Evolutionary conservation across 306 rosid species (phyloP).

Genomic region (Oxytropis ochrocephala): DNA sequence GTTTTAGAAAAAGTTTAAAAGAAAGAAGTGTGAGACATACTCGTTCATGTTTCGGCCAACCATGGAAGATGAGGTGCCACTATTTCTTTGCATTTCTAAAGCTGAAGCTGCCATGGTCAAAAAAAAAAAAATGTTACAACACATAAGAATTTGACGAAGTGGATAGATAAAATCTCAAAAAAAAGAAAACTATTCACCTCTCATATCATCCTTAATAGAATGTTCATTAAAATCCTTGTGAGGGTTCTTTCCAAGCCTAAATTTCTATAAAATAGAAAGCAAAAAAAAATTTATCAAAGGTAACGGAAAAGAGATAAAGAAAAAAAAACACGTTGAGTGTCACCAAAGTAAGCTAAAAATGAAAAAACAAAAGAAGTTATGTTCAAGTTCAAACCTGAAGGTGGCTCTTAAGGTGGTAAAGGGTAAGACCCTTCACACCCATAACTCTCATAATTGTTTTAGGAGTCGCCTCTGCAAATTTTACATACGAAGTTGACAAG

Average conservation of each 20-base stretch:
- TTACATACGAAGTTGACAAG: not conserved
- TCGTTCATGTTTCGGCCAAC: slow-evolving; percentile 90
- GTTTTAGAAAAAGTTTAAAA: not conserved
- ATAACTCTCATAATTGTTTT: slow-evolving; percentile 98
- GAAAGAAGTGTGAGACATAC: slow-evolving; percentile 33
- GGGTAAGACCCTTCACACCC: slow-evolving; percentile 99
- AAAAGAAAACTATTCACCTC: slow-evolving; percentile 56
- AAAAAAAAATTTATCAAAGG: slow-evolving; percentile 20
- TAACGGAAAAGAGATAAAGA: not conserved
- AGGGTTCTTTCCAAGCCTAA: slow-evolving; percentile 98
- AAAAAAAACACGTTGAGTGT: not conserved
- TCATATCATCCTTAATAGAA: slow-evolving; percentile 79
- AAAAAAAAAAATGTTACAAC: slow-evolving; percentile 10
- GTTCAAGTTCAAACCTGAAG: slow-evolving; percentile 71
- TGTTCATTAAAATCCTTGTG: slow-evolving; percentile 98
- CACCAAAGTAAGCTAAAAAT: slow-evolving; percentile 21
- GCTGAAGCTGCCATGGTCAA: slow-evolving; percentile 56
- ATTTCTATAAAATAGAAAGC: slow-evolving; percentile 45
- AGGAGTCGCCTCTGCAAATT: slow-evolving; percentile 82
- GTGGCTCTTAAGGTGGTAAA: slow-evolving; percentile 99
- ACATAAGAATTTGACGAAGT: slow-evolving; percentile 4
- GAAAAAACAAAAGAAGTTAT: slow-evolving; percentile 20
- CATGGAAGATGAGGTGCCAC: slow-evolving; percentile 75
- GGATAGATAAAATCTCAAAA: slow-evolving; percentile 7
- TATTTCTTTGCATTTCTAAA: slow-evolving; percentile 76